Base-by-base conservation (phyloP, 176 grass and related monocot species). In the Avena sativa region DNA sequence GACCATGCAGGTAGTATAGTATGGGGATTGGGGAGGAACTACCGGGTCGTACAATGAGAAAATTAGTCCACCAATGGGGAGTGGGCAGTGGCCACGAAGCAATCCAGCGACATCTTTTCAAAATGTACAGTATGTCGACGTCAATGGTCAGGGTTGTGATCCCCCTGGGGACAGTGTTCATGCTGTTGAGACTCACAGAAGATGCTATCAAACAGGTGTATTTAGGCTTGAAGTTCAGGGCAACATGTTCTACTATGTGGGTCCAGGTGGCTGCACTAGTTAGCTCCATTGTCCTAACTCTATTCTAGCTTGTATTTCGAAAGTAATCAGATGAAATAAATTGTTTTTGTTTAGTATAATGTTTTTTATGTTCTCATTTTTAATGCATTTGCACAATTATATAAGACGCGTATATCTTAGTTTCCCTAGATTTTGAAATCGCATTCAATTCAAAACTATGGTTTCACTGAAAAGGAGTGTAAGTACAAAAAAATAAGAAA, bases 171-270 rank as follows among this genome's bases (percentile, higher is more conserved):
- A 16, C 5, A 17, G 50, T 72, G 12, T 83, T 17, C 3, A 4
- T 4, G 51, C 10, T 3, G 2, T 6, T 5, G 12, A 51, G 2
- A 71, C 2, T 34, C 25, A 71, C 12, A 83, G 16, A 4, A 59
- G 30, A 6, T 83, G 81, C 9, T 83, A 83, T 2, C 81, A 60
- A 4, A 38, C 26, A 28, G 72, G 81, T 5, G 0, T 21, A 47
- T 74, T 73, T 55, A 0, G 4, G 52, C 14, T 55, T 17, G 14
- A 55, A 16, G 14, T 16, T 83, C 0, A 44, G 12, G 20, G 25
- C 9, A 67, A 13, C 25, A 83, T 72, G 81, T 83, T 83, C 14
- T 47, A 74, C 12, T 74, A 84, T 47, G 81, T 69, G n/a, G 81
- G 81, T 0, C 69, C 81, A 0, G 81, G 81, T 60, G 81, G 81